phyloP scores from a whole-genome alignment of 352 stramenopile species.

The Phytophthora sojae region DNA sequence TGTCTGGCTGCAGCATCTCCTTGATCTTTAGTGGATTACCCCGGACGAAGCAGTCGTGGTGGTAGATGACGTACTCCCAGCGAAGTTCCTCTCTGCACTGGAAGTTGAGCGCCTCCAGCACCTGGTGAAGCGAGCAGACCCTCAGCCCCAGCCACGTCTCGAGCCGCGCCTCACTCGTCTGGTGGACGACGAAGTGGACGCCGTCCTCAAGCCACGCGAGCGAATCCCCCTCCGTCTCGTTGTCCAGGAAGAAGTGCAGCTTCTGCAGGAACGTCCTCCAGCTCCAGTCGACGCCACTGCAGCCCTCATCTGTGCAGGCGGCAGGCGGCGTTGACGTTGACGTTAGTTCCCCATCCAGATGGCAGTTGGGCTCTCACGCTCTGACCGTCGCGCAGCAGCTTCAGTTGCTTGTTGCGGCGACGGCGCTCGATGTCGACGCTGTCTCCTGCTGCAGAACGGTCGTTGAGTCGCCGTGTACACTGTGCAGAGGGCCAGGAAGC shows the following conservation, averaged over 20 bases:
- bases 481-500: not conserved
- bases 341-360: not conserved
- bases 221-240: conserved; percentile 11
- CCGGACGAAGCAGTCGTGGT: conserved; percentile 32
- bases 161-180: conserved; percentile 15
- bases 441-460: not conserved
- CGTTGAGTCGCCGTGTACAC: not conserved
- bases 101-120: conserved; percentile 34
- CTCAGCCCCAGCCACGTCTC: conserved; percentile 25
- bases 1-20: conserved; percentile 8
- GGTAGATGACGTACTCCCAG: conserved; percentile 23
- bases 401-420: conserved; percentile 23
- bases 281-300: conserved; percentile 16
- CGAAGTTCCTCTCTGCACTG: conserved; percentile 23
- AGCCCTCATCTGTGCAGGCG: conserved; percentile 8
- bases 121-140: conserved; percentile 30
- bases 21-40: conserved; percentile 27
- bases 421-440: conserved; percentile 2
- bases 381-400: conserved; percentile 23
- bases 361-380: not conserved
- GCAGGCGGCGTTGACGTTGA: not conserved
- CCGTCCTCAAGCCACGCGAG: conserved; percentile 33
- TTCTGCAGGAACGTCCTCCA: conserved; percentile 30
- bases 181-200: conserved; percentile 23
- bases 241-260: conserved; percentile 31